Base-by-base conservation (phyloP, 306 rosid species). In the Quercus alba region DNA sequence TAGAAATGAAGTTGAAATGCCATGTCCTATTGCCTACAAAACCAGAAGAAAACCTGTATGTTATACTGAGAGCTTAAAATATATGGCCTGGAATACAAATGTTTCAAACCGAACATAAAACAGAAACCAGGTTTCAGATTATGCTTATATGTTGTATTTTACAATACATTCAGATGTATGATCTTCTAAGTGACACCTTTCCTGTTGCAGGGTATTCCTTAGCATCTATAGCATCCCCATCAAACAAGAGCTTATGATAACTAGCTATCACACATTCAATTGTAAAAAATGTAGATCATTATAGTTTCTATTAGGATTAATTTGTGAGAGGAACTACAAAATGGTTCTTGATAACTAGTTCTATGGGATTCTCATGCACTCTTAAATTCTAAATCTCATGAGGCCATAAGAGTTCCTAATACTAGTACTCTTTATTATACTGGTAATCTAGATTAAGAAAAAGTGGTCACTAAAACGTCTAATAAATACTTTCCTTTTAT, bases 21-120 rank as follows among this genome's bases (percentile, higher is more conserved):
- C 88, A 80, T 82, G 90, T 19, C 85, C 83, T 35, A 70, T 75
- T 64, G 85, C 90, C 88, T 87, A 76, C 71, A 70, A 62, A 38
- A 46, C 31, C 66, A 62, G 19, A 38, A n/a, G 14, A 9, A 74
- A 77, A 71, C 11, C 31, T n/a, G 7, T 41, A 26, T 68, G 13
- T 35, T 57, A 1, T 23, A 12, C 14, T 18, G 28, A 56, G 18
- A 56, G 23, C 18, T 55, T 55, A 13, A 55, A 28, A 23, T 44
- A 28, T 13, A 19, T 56, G n/a, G 38, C 64, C 30, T 28, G 59
- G 19, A 25, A 52, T 63, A 19, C 6, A 31, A 33, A 33, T 21
- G 33, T 7, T 12, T 33, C 49, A 8, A 31, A 33, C 19, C 52
- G n/a, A 28, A 64, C 30, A 30, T 30, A 8, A 63, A 28, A 28